phyloP scores from a whole-genome alignment of 495 filamentous ascomycete species.

The Chaetomidium leptoderma region DNA sequence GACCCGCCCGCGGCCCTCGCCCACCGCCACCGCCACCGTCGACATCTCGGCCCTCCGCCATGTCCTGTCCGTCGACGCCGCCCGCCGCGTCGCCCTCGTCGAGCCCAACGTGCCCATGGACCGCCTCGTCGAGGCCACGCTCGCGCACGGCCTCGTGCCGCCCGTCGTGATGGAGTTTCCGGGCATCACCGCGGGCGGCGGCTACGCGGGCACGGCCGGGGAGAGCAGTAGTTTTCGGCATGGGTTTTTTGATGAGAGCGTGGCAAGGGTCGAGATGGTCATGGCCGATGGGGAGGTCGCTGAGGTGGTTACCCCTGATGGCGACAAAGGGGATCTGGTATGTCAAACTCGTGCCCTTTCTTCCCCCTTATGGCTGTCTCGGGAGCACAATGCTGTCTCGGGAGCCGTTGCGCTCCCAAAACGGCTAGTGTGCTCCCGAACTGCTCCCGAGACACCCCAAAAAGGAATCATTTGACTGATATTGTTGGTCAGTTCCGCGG shows the following conservation, averaged over 20 bases:
- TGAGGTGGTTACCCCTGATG: constrained; percentile 28
- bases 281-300: constrained; percentile 50
- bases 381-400: no score
- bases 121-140: constrained; percentile 49
- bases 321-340: constrained; percentile 47
- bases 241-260: constrained; percentile 55
- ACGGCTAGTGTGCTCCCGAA: no score
- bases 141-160: constrained; percentile 50
- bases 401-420: no score
- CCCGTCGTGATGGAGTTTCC: constrained; percentile 62
- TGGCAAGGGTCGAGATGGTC: constrained; percentile 57
- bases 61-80: constrained; percentile 51
- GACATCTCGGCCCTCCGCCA: constrained; percentile 52
- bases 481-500: no score
- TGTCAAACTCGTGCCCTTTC: no score
- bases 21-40: constrained; percentile 32
- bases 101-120: constrained; percentile 67
- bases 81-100: constrained; percentile 46
- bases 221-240: constrained; percentile 58
- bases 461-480: no score
- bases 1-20: constrained; percentile 54
- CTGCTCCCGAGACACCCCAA: no score
- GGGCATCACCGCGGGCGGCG: constrained; percentile 62
- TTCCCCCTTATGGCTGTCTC: no score
- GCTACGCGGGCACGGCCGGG: constrained; percentile 57